Base-by-base conservation (phyloP, 2,329 filamentous ascomycete species). In the Chalara sp. region DNA sequence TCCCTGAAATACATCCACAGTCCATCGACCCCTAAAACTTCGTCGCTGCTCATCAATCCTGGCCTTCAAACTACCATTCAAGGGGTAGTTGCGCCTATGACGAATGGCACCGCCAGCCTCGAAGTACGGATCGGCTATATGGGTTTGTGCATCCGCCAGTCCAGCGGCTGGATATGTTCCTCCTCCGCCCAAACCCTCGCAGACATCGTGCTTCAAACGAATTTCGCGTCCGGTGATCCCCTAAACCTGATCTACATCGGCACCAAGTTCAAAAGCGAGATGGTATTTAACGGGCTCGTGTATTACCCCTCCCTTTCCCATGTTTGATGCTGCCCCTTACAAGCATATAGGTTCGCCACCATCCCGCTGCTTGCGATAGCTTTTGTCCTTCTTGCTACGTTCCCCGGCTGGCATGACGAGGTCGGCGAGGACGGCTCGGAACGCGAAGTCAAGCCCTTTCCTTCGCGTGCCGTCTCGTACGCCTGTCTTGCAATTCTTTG, bases 361-460 rank as follows among this genome's bases (percentile, higher is more conserved):
- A 31, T 55, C 12, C 41, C 51, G 30, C 41, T 55, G 7, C 29
- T 41, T 6, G 31, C 48, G 4, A 44, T 53, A 11, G 30, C 42
- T 13, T 35, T 55, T 10, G 32, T 53, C 2, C 44, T 55, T 5
- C 48, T 55, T 5, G 29, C 41, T 2, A 55, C 48, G 3, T 55
- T 55, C 35, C 53, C 53, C 11, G 51, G 50, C 11, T 53, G 53
- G 53, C 47, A 53, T 30, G 48, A 53, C 37, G 53, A 55, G 42
- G 46, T 32, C 8, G 45, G 30, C 31, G 21, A 29, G 2, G 41
- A 53, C 12, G 53, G 53, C 30, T 89, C 85, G 35, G 89, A 95
- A 61, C 82, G 87, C 61, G 88, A 95, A 70, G 84, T 95, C 65
- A 93, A 92, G 72, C 88, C 89, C 6, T 95, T 97, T 70, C 91